These are phyloP conservation scores for Lanmaoa pseudosensibilis DNA, from an alignment of 768 basidiomycete genomes.

Conservation along the genomic window DNA sequence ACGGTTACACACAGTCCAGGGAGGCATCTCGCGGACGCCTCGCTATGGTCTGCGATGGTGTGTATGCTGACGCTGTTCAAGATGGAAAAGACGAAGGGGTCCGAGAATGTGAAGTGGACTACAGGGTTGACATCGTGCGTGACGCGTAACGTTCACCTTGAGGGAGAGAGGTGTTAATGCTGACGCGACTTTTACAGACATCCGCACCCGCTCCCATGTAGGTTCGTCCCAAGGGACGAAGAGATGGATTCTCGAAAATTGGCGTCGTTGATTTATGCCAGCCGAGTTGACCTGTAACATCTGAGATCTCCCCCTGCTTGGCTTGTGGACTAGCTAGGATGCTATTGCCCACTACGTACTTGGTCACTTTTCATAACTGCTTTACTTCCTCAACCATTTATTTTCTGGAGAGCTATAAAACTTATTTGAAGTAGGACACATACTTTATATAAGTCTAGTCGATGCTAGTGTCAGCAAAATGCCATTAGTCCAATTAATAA, in stretches of 20 bases:
- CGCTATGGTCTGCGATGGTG: slow-evolving; percentile 23
- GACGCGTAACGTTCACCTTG: neutral
- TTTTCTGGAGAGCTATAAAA: too few species aligned
- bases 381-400: too few species aligned
- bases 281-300: slow-evolving; percentile 3
- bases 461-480: too few species aligned
- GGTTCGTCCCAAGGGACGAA: slow-evolving; percentile 14
- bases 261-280: slow-evolving; percentile 10
- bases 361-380: too few species aligned
- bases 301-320: too few species aligned
- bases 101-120: slow-evolving; percentile 19
- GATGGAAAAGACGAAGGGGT: slow-evolving; percentile 17
- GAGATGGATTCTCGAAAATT: slow-evolving; percentile 17
- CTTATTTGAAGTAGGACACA: too few species aligned
- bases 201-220: slow-evolving; percentile 20
- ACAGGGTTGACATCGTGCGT: slow-evolving; percentile 14
- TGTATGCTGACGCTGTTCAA: slow-evolving; percentile 18
- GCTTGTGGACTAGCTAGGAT: neutral
- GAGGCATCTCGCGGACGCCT: slow-evolving; percentile 22
- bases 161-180: neutral
- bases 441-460: too few species aligned
- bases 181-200: slow-evolving; percentile 3
- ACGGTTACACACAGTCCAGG: slow-evolving; percentile 12
- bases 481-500: too few species aligned
- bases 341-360: too few species aligned